A percentile compares a stretch with the other conserved stretches of the same genome.
phyloP scores from a whole-genome alignment of 495 filamentous ascomycete genomes.

The Neurospora sp. region DNA sequence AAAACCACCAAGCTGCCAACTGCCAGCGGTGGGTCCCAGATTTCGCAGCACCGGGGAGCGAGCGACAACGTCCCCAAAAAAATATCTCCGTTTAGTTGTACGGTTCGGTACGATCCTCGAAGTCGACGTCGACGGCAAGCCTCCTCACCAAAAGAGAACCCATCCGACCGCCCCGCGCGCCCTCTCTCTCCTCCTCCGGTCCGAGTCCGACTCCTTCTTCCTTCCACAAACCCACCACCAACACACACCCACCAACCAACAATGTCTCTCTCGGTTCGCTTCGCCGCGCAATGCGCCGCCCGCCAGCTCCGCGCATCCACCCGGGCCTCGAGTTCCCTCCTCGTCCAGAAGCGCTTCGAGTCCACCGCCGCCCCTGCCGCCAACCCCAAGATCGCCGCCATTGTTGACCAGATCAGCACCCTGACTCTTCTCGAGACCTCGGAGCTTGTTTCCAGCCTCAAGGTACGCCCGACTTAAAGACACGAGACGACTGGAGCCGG shows the following conservation, averaged over 20 bases:
- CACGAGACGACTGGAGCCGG: background rate
- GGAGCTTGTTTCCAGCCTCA: slow-evolving; percentile 83
- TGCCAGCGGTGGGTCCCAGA: background rate
- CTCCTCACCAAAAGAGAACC: slow-evolving; percentile 1
- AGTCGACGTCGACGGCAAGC: background rate
- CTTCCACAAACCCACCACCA: background rate
- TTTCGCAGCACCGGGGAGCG: background rate
- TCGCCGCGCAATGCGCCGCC: slow-evolving; percentile 49
- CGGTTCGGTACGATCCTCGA: background rate
- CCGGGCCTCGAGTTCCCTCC: slow-evolving; percentile 29
- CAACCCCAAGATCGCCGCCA: slow-evolving; percentile 81
- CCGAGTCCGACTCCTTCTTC: background rate
- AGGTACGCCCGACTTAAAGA: slow-evolving; percentile 40
- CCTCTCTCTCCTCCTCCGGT: slow-evolving; percentile 1
- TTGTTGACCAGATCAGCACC: slow-evolving; percentile 97
- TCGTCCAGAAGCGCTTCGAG: slow-evolving; percentile 46
- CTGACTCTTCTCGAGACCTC: slow-evolving; percentile 96
- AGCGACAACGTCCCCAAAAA: background rate
- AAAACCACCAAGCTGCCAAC: background rate
- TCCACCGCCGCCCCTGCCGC: slow-evolving; percentile 55
- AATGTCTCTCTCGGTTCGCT: slow-evolving; percentile 51
- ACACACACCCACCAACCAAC: slow-evolving; percentile 6
- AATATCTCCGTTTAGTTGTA: background rate
- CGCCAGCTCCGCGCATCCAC: slow-evolving; percentile 40
- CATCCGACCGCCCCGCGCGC: slow-evolving; percentile 5